Conservation (phyloP, 768 basidiomycete genomes). For the Russula earlei region DNA sequence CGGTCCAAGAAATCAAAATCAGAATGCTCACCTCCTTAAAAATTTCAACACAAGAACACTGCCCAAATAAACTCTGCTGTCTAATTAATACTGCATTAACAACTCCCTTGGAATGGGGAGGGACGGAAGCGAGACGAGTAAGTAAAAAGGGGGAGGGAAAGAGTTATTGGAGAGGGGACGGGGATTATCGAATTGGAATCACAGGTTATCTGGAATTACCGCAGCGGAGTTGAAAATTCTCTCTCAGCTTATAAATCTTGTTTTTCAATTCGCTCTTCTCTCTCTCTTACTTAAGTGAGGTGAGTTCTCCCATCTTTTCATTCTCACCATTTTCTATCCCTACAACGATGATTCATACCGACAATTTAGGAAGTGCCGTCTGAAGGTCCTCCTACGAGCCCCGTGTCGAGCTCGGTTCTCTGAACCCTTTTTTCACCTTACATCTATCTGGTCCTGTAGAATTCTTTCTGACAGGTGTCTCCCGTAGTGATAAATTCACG, state of each 20-base stretch:
- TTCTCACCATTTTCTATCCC: background rate
- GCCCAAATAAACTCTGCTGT: background rate
- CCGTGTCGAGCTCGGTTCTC: conserved; percentile 21
- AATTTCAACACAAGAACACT: background rate
- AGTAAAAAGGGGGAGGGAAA: conserved; percentile 5
- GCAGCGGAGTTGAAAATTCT: conserved; percentile 13
- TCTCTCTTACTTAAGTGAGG: background rate
- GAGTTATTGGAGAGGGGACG: conserved; percentile 2
- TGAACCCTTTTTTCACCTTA: background rate
- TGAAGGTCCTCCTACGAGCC: conserved; percentile 1
- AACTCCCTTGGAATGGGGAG: conserved; percentile 2
- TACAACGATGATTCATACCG: conserved; percentile 15
- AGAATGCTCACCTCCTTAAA: conserved; percentile 3
- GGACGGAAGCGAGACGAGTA: background rate
- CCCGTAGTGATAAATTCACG: too few species aligned
- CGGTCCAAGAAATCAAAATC: conserved; percentile 1
- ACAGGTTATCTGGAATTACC: conserved; percentile 15
- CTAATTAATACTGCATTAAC: background rate
- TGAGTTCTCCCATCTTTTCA: background rate
- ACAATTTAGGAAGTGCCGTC: conserved; percentile 22
- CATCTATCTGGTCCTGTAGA: background rate
- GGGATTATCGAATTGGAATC: conserved; percentile 7
- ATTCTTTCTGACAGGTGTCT: background rate
- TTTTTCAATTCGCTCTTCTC: background rate
- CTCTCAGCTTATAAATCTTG: conserved; percentile 15